Evolutionary conservation across 163 green algal genomes (phyloP), one percentile per base, ranked within the genome.

Genomic region (Picocystis sp.): DNA sequence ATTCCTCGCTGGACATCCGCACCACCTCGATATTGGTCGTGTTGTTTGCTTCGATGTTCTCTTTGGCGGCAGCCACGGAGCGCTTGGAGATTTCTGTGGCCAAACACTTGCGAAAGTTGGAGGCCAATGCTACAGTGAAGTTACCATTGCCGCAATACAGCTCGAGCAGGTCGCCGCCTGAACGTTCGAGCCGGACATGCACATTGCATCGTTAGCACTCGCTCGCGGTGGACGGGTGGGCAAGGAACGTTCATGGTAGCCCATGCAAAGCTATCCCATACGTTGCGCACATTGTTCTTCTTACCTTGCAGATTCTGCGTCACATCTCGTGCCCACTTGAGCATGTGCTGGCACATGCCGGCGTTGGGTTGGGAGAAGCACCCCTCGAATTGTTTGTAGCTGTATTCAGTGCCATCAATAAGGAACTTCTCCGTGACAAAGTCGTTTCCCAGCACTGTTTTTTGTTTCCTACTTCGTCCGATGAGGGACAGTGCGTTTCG

Each of bases 141-240:
- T 93, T 94, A 44, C 83, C 81, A 67, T 94, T 94, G 45, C 86
- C 87, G 55, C 85, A 94, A 73, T 94, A 96, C 19, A 96, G 69
- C 72, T 96, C 84, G 47, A 93, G 71, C 53, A 90, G 57, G 35
- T 66, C 58, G 21, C 58, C 47, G 50, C 22, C 15, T 24, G 3
- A 2, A 23, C 22, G 17, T 34, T 3, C 11, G 48, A 43, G 14
- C 33, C 51, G 22, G 3, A n/a, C 14, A 11, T 21, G 11, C 45
- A 22, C 24, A 21, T 21, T 22, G 9, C 33, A 12, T 22, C 5
- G 17, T 22, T n/a, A 46, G 21, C 29, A 3, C 29, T 8, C 5
- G 3, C 5, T 38, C 8, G 29, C 29, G 5, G 3, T 8, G 29
- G 8, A 11, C 5, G 29, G 29, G 8, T 38, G 3, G 29, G 29